Conservation (phyloP, 192 early-diverging fungal species). For the Linnemannia zychae region DNA sequence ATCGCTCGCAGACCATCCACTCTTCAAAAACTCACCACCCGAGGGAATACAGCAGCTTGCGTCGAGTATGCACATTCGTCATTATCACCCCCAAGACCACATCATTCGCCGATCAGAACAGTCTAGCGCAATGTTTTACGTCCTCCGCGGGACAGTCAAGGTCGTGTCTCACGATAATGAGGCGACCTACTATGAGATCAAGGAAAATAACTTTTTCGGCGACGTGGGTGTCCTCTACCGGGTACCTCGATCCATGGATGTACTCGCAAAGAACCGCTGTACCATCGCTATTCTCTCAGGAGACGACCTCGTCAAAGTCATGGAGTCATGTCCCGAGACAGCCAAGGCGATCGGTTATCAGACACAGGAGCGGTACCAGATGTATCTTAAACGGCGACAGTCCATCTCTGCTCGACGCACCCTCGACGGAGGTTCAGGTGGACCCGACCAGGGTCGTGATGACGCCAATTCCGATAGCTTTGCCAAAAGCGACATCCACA, state of each 20-base stretch:
- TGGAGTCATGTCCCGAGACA: slow-evolving; percentile 75
- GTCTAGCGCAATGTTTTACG: slow-evolving; percentile 69
- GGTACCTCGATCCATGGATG: slow-evolving; percentile 79
- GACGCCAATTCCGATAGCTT: slow-evolving; percentile 46
- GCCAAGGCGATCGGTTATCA: slow-evolving; percentile 67
- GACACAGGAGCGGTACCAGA: slow-evolving; percentile 72
- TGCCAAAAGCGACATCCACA: slow-evolving; percentile 48
- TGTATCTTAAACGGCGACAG: slow-evolving; percentile 59
- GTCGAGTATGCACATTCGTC: slow-evolving; percentile 55
- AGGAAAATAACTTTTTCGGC: slow-evolving; percentile 82
- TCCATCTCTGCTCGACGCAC: slow-evolving; percentile 37
- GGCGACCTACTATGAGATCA: slow-evolving; percentile 65
- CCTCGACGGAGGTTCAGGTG: slow-evolving; percentile 30
- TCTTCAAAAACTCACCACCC: slow-evolving; percentile 36
- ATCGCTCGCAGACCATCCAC: slow-evolving; percentile 44
- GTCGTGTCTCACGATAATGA: slow-evolving; percentile 67
- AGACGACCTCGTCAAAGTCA: slow-evolving; percentile 66
- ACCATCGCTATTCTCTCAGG: slow-evolving; percentile 72
- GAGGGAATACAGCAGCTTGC: slow-evolving; percentile 39
- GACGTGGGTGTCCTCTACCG: slow-evolving; percentile 83
- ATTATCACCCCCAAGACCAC: slow-evolving; percentile 53
- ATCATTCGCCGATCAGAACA: slow-evolving; percentile 57
- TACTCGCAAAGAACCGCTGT: slow-evolving; percentile 75
- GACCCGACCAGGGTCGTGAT: slow-evolving; percentile 36
- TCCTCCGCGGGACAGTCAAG: slow-evolving; percentile 62